Conservation (phyloP, 202 grass and related monocot species). For the Setaria italica region DNA sequence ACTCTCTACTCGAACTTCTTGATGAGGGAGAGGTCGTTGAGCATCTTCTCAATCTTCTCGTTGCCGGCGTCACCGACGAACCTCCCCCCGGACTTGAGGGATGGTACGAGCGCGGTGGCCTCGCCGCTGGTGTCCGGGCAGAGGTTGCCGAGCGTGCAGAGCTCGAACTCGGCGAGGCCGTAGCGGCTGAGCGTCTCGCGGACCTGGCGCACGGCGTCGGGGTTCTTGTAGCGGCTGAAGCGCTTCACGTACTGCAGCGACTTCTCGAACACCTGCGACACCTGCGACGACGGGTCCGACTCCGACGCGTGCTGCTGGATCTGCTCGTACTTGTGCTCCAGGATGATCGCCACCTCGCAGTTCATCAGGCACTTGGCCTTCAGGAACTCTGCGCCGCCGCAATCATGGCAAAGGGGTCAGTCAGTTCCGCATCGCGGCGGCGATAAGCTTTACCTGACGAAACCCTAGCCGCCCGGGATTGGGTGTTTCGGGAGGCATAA, state of each 20-base stretch:
- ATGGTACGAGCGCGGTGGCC: conserved; percentile 86
- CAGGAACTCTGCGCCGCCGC: conserved; percentile 62
- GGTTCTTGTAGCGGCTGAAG: conserved; percentile 97
- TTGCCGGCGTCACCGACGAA: conserved; percentile 30
- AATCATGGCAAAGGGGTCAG: neutral
- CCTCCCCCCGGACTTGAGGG: conserved; percentile 59
- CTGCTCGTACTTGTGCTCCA: conserved; percentile 96
- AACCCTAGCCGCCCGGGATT: conserved; percentile 34
- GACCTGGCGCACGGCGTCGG: conserved; percentile 90
- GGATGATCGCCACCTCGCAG: conserved; percentile 93
- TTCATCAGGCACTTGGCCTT: conserved; percentile 98
- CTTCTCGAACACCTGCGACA: conserved; percentile 92
- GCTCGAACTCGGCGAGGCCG: conserved; percentile 61
- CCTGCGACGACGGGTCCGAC: conserved; percentile 46
- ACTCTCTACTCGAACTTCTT: conserved; percentile 83
- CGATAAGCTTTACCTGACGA: neutral
- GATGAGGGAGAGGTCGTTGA: conserved; percentile 88
- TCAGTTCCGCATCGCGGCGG: fast-evolving
- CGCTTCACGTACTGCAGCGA: conserved; percentile 92
- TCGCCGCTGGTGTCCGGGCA: conserved; percentile 85
- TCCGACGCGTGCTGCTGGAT: conserved; percentile 84
- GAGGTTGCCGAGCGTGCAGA: conserved; percentile 93
- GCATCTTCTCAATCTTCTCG: conserved; percentile 87
- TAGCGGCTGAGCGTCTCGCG: conserved; percentile 74
- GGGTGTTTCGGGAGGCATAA: too few relatives aligned